These are phyloP conservation scores for Plasmodiophora brassicae DNA, from an alignment of 208 protist species.

Conservation along the genomic window DNA sequence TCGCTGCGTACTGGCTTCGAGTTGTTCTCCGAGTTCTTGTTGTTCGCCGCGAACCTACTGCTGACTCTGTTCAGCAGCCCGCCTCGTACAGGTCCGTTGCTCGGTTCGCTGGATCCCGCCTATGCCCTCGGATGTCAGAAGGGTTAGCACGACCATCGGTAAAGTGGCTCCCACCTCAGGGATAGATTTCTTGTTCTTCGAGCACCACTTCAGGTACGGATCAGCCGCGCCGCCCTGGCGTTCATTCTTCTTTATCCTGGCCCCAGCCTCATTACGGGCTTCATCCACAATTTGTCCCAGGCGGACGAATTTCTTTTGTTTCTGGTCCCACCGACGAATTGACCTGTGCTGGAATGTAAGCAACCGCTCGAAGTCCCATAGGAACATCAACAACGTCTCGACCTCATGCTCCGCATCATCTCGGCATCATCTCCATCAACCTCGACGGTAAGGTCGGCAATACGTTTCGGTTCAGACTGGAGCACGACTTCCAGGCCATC, in stretches of 20 bases:
- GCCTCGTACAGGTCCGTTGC: neutral
- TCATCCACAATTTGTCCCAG: neutral
- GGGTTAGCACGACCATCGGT: neutral
- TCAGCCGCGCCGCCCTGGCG: neutral
- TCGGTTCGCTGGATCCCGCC: neutral
- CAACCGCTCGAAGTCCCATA: too few species aligned
- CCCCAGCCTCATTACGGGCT: neutral
- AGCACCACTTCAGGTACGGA: constrained; percentile 11
- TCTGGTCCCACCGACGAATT: constrained; percentile 30
- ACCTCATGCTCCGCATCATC: neutral
- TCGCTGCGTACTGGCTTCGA: neutral
- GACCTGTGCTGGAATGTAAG: too few species aligned
- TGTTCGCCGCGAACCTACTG: neutral
- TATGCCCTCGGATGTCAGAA: neutral
- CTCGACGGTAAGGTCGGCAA: neutral
- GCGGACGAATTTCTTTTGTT: constrained; percentile 15
- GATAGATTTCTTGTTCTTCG: neutral
- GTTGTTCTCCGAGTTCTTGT: neutral
- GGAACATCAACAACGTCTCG: too few species aligned
- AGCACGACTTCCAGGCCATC: neutral
- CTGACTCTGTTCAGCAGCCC: neutral
- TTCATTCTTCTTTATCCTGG: neutral
- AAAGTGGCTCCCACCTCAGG: neutral
- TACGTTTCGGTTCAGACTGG: neutral
- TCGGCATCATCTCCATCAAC: neutral